Evolutionary conservation across 176 grass and related monocot species (phyloP).

Genomic region (Leersia perrieri): DNA sequence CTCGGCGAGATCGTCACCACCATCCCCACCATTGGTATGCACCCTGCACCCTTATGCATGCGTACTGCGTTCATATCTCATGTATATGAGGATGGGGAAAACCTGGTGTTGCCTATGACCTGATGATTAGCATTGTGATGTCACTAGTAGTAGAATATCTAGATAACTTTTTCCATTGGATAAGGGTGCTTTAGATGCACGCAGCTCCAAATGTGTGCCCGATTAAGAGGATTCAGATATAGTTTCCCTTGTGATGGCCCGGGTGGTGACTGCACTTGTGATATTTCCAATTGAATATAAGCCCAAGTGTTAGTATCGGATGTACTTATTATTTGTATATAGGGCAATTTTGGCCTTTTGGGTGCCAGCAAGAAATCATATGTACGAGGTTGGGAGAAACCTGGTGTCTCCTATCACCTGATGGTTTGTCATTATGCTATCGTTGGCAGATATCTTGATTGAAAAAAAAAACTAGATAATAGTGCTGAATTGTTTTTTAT

Average conservation of each 20-base stretch:
- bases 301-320: background rate
- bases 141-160: background rate
- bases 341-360: too few species aligned
- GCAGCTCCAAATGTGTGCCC: background rate
- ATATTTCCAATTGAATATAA: background rate
- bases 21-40: slow-evolving; percentile 69
- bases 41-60: background rate
- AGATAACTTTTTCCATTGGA: background rate
- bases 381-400: background rate
- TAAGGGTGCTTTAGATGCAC: background rate
- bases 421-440: background rate
- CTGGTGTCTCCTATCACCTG: background rate
- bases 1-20: slow-evolving; percentile 84
- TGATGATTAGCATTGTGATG: background rate
- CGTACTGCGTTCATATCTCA: background rate
- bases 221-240: background rate
- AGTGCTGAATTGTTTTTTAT: background rate
- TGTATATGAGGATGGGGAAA: background rate
- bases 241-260: background rate
- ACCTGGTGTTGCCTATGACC: background rate
- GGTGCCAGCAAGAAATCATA: too few species aligned
- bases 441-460: too few species aligned
- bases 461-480: background rate
- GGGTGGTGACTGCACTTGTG: background rate
- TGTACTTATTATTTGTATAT: too few species aligned